These are phyloP conservation scores for Magnolia officinalis DNA, from an alignment of 164 flowering plant genomes.

Conservation along the genomic window DNA sequence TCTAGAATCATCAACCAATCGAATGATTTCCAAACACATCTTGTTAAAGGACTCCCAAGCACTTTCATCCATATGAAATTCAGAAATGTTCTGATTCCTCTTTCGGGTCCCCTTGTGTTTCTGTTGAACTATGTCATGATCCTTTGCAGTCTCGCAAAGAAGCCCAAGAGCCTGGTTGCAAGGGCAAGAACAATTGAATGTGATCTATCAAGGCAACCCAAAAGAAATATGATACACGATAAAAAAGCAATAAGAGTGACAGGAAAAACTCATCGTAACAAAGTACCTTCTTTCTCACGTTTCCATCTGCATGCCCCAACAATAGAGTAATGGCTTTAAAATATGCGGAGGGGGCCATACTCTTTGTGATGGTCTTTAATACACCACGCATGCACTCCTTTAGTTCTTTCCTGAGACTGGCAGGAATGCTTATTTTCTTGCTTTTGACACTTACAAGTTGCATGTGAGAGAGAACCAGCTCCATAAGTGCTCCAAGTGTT, in stretches of 20 bases:
- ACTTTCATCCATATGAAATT: slow-evolving; percentile 46
- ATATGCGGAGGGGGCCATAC: slow-evolving; percentile 59
- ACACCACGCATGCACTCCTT: slow-evolving; percentile 42
- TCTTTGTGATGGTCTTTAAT: slow-evolving; percentile 39
- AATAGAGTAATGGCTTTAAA: slow-evolving; percentile 48
- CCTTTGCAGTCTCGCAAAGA: slow-evolving; percentile 57
- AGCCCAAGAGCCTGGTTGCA: slow-evolving; percentile 71
- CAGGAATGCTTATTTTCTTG: slow-evolving; percentile 33
- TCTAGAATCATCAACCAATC: slow-evolving; percentile 42
- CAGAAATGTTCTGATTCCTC: slow-evolving; percentile 18
- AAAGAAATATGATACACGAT: not conserved
- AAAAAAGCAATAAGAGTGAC: not conserved
- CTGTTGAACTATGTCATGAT: slow-evolving; percentile 17
- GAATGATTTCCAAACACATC: slow-evolving; percentile 54
- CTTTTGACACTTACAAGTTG: slow-evolving; percentile 38
- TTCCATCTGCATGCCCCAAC: slow-evolving; percentile 42
- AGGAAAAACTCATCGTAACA: not conserved
- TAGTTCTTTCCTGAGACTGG: slow-evolving; percentile 41
- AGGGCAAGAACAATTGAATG: slow-evolving; percentile 1
- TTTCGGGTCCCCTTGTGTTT: slow-evolving; percentile 32
- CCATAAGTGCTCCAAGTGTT: slow-evolving; percentile 63
- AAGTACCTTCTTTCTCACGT: slow-evolving; percentile 63
- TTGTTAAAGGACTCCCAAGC: slow-evolving; percentile 39
- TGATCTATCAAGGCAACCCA: not conserved
- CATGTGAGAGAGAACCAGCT: slow-evolving; percentile 43